Evolutionary conservation across 805 yeast genomes (phyloP).

Genomic region (Wickerhamiella spandovensis): DNA sequence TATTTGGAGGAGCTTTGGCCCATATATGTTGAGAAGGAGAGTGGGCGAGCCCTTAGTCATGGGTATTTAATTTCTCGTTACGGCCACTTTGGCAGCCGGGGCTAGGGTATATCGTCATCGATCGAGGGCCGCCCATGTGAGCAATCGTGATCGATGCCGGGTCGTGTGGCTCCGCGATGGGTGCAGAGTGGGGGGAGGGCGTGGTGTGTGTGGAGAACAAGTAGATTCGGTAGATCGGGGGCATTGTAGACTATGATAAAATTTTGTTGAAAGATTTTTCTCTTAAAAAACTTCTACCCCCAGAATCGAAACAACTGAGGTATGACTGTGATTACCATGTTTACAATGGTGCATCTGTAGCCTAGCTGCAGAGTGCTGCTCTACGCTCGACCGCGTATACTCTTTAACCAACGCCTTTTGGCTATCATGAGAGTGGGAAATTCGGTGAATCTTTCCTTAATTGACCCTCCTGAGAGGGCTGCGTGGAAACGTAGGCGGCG

Average conservation of each 20-base stretch:
- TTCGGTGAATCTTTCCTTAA: slow-evolving; percentile 20
- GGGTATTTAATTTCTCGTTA: not conserved
- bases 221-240: too few relatives aligned
- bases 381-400: slow-evolving; percentile 20
- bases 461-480: slow-evolving; percentile 19
- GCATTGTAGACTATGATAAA: too few relatives aligned
- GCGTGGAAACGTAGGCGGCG: slow-evolving; percentile 22
- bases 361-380: slow-evolving; percentile 9
- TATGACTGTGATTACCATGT: not conserved
- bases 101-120: not conserved
- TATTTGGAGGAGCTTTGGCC: slow-evolving; percentile 10
- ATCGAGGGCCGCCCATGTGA: not conserved
- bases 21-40: slow-evolving; percentile 6
- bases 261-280: too few relatives aligned
- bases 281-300: too few relatives aligned
- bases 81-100: not conserved
- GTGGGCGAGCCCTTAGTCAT: not conserved
- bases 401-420: slow-evolving; percentile 12
- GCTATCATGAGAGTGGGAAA: slow-evolving; percentile 21
- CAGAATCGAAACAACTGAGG: not conserved
- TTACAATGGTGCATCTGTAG: not conserved
- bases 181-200: too few relatives aligned
- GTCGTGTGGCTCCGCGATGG: too few relatives aligned
- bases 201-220: too few relatives aligned
- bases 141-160: not conserved